Evolutionary conservation across 441 rosid species (phyloP), one percentile per base, ranked within the genome.

Genomic region (Eutrema salsugineum): DNA sequence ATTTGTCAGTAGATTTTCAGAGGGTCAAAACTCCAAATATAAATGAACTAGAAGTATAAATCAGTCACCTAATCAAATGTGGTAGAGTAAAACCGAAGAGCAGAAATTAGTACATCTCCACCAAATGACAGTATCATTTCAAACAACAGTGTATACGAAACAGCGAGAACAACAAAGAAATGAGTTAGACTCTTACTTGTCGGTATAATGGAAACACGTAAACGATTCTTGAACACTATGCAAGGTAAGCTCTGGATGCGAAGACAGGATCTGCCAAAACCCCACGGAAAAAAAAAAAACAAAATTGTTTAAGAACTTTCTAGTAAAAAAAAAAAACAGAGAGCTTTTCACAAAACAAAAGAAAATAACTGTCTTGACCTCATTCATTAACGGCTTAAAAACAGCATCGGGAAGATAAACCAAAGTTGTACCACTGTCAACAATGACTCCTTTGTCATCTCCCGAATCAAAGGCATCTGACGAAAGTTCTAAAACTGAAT

Each of bases 391-490:
- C 36, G 86, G 66, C 20, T 85, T 75, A 76, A 75, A 92, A 54
- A 91, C 81, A 32, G 48, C 65, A 6, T 66, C 70, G 4, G 99
- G 97, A 73, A 94, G 87, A 83, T 90, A 94, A 64, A 94, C 89
- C 80, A 94, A 76, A 64, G 97, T 90, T 54, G 99, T 94, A 69
- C 99, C 99, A 72, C 98, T 90, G 64, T 92, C 99, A 35, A 94
- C 76, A 77, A 94, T 89, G n/a, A 97, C 83, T 80, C 89, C 96
- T 67, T 63, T 88, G 30, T 47, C 78, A 44, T 82, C 86, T 72
- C 88, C 89, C 19, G 77, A 42, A 48, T 79, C 86, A 77, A 89
- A 84, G 28, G 75, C 42, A 80, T 82, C 83, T 59, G 89, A 68
- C 33, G 96, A 83, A 77, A 90, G 78, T 33, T 84, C 54, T 68